Evolutionary conservation across 306 rosid genomes (phyloP), one percentile per base, ranked within the genome.

Genomic region (Ziziphus jujuba): DNA sequence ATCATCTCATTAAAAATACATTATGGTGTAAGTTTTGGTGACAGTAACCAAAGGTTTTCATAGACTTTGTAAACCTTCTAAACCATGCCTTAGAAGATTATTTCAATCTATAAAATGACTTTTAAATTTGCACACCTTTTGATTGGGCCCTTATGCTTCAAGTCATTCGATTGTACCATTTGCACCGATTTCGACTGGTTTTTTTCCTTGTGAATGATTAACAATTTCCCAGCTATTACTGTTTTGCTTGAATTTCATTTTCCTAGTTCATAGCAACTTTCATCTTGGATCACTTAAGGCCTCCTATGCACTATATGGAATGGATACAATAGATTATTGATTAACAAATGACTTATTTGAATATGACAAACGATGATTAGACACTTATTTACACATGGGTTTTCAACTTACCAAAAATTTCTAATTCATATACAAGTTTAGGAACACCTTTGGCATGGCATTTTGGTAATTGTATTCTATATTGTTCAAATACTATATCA

Each of bases 371-470:
- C 57, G 22, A 48, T 63, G 69, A 12, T 63, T 45, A 17, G 69
- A 63, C 8, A 48, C 56, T 45, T 10, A 63, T 7, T 63, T 63
- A 17, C 15, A 45, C 6, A 63, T 45, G 9, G 16, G 69, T n/a
- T n/a, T n/a, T n/a, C n/a, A n/a, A n/a, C n/a, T n/a, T n/a, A 79
- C 35, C 45, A 3, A 51, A 5, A 34, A 24, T 15, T 34, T 28
- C 28, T 60, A 56, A 13, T 17, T 34, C 65, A 76, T 56, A 59
- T 60, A 51, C 57, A 47, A 53, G 21, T 79, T 19, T 19, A 9
- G 15, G 68, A 43, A 14, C 45, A 53, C 66, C 73, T 31, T 61
- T 58, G 63, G 60, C 52, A 70, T 69, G 74, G 49, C 38, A 54
- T 17, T 62, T 51, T 20, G 54, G 73, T 67, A 72, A 72, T 57